Base-by-base conservation (phyloP, 1,284 basidiomycete species). In the Cryptococcus neoformans region DNA sequence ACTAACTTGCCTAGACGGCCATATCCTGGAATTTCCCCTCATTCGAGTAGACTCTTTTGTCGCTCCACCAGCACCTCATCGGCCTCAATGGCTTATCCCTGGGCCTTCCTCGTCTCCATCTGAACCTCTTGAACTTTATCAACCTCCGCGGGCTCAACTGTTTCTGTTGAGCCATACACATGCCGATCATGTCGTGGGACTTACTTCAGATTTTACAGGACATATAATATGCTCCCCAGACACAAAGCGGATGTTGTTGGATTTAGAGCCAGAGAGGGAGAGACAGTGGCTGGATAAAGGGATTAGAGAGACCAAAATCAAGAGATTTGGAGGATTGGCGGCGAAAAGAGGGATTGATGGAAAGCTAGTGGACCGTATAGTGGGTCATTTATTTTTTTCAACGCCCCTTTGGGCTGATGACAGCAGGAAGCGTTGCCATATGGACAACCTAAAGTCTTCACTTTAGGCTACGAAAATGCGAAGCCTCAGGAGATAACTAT, bases 141-240 rank as follows among this genome's bases (percentile, higher is more conserved):
- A 62, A 0, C 71, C 74, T 48, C 78, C 79, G 34, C 67, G 79
- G 8, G 85, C 88, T 0, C 81, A 81, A 5, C 80, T 92, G 6
- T 84, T 88, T 72, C 82, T 93, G 7, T 82, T 94, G 54, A 85
- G 87, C 0, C 90, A 93, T 69, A 88, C 89, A 0, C 91, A 94
- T 75, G 82, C 90, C 0, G 91, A 92, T 73, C 90, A 92, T 69
- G 61, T 75, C 2, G 28, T 58, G 3, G 76, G 76, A 2, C 62
- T 77, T 9, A 54, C 57, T 6, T 53, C 63, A 34, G 36, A 59
- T 6, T 75, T 73, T 50, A 71, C 68, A 0, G 73, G 75, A 11
- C 81, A 78, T 2, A 83, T 93, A 10, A 73, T 89, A 51, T 93
- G 90, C 73, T 89, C 89, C 0, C 74, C 78, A 9, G 89, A 91